Conservation (phyloP, 1,139 yeast genomes). For the Debaryomyces robertsiae region DNA sequence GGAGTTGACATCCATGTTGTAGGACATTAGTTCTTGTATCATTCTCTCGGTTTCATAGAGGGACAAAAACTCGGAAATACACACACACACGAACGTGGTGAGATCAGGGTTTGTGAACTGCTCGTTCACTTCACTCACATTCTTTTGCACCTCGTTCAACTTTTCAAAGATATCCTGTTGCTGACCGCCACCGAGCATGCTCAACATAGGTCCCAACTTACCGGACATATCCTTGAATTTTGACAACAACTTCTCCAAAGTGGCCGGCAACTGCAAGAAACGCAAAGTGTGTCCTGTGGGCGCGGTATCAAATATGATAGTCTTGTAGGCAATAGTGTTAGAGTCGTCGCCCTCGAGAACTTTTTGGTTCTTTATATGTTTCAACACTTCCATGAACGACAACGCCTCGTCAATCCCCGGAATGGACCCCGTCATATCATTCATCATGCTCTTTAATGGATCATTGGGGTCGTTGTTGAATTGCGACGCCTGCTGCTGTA, state of each 20-base stretch:
- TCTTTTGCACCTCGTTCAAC: conserved; percentile 78
- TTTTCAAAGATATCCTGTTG: conserved; percentile 81
- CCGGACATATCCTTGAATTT: conserved; percentile 87
- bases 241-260: conserved; percentile 81
- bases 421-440: conserved; percentile 89
- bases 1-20: conserved; percentile 94
- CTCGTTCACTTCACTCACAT: conserved; percentile 84
- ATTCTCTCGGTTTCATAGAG: conserved; percentile 95
- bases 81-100: conserved; percentile 95
- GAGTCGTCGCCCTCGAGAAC: conserved; percentile 20
- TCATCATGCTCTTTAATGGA: conserved; percentile 73
- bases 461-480: conserved; percentile 60
- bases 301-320: conserved; percentile 95
- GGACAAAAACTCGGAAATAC: conserved; percentile 94
- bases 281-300: conserved; percentile 98
- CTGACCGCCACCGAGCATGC: conserved; percentile 69
- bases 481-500: conserved; percentile 63
- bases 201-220: conserved; percentile 88
- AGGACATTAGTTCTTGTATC: conserved; percentile 92
- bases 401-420: conserved; percentile 99
- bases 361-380: conserved; percentile 85
- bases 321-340: conserved; percentile 57
- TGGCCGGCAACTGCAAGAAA: conserved; percentile 89
- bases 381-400: conserved; percentile 95
- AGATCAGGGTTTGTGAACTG: conserved; percentile 96